These are phyloP conservation scores for Nakaseomyces sp. DNA, from an alignment of 1,139 yeast genomes.

Conservation along the genomic window DNA sequence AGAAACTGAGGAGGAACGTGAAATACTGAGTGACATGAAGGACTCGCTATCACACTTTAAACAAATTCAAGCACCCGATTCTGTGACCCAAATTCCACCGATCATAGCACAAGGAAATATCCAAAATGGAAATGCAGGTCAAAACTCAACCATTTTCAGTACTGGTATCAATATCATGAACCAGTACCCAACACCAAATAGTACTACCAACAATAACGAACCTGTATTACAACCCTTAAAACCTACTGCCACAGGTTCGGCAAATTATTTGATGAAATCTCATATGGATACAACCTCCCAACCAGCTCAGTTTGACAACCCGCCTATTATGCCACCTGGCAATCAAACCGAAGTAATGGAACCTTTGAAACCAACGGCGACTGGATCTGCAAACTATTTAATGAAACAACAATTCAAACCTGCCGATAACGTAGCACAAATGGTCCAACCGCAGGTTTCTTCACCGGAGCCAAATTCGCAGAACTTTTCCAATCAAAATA, in stretches of 20 bases:
- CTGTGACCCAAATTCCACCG: slow-evolving; percentile 42
- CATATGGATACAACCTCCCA: slow-evolving; percentile 12
- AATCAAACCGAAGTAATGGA: slow-evolving; percentile 8
- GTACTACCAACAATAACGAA: neutral
- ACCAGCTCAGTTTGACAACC: slow-evolving; percentile 1
- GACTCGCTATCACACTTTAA: slow-evolving; percentile 59
- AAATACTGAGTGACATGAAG: slow-evolving; percentile 57
- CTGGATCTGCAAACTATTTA: slow-evolving; percentile 28
- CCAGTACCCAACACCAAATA: slow-evolving; percentile 23
- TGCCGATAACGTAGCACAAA: slow-evolving; percentile 12
- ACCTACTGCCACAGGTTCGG: slow-evolving; percentile 50
- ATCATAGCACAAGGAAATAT: slow-evolving; percentile 18
- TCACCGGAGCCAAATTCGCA: slow-evolving; percentile 10
- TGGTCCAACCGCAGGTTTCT: neutral
- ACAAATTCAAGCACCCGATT: slow-evolving; percentile 50
- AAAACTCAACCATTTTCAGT: neutral
- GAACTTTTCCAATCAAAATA: slow-evolving; percentile 2
- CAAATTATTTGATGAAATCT: slow-evolving; percentile 27
- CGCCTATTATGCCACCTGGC: slow-evolving; percentile 5
- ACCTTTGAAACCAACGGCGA: slow-evolving; percentile 28
- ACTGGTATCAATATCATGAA: slow-evolving; percentile 9
- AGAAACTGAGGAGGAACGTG: slow-evolving; percentile 37
- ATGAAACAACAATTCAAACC: slow-evolving; percentile 30
- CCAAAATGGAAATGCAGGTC: slow-evolving; percentile 8
- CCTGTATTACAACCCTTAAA: slow-evolving; percentile 32